phyloP scores from a whole-genome alignment of 768 basidiomycete genomes.

The Boletus patriciae region DNA sequence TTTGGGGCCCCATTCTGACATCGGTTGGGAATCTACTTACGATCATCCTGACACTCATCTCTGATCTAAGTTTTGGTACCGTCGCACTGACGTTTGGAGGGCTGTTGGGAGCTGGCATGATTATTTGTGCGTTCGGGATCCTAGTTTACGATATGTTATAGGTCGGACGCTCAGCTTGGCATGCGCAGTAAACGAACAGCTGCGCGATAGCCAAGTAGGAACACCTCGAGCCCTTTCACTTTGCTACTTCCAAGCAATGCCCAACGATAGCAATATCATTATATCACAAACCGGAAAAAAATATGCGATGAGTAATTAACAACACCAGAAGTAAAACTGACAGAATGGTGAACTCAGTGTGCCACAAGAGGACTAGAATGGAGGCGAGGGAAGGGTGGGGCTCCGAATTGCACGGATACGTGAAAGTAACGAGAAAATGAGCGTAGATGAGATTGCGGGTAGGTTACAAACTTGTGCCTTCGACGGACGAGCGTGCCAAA shows the following conservation, averaged over 20 bases:
- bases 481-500: conserved; percentile 26
- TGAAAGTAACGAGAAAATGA: conserved; percentile 29
- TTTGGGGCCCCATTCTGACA: conserved; percentile 86
- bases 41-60: conserved; percentile 82
- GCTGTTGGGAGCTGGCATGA: conserved; percentile 72
- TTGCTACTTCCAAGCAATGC: not conserved
- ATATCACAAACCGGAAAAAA: conserved; percentile 41
- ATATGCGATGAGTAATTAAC: conserved; percentile 38
- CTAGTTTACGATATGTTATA: conserved; percentile 70
- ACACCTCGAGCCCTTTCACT: not conserved
- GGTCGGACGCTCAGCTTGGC: not conserved
- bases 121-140: conserved; percentile 80
- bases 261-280: conserved; percentile 37
- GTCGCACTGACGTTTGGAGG: conserved; percentile 70
- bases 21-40: conserved; percentile 94
- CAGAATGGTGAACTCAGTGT: conserved; percentile 19
- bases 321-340: conserved; percentile 25
- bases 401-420: conserved; percentile 14
- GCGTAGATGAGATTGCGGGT: conserved; percentile 32
- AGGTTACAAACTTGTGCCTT: conserved; percentile 36
- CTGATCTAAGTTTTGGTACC: conserved; percentile 73
- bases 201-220: not conserved
- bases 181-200: not conserved
- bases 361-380: conserved; percentile 13
- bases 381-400: conserved; percentile 13